Percentiles rank a stretch among this genome's conserved stretches.
phyloP scores from a whole-genome alignment of 192 early-diverging fungal genomes.

The Coemansia brasiliensis region DNA sequence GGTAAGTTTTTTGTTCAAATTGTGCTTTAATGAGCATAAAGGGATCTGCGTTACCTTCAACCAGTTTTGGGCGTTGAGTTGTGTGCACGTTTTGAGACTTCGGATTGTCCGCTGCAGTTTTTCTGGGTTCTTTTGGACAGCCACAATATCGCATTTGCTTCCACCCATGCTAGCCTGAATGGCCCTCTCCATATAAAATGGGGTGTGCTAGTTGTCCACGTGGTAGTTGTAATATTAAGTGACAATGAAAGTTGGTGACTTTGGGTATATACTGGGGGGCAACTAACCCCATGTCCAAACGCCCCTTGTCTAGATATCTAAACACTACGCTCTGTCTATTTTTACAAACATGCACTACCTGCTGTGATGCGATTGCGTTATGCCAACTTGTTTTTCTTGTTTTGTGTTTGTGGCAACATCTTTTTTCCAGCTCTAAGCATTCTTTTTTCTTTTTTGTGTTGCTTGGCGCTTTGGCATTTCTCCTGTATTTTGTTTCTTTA shows the following conservation, averaged over 20 bases:
- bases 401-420: not conserved
- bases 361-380: constrained; percentile 1
- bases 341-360: constrained; percentile 7
- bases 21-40: not conserved
- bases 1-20: constrained; percentile 1
- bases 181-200: no score
- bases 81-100: no score
- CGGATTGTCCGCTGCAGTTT: no score
- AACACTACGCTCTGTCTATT: constrained; percentile 1
- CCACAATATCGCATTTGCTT: no score
- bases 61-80: no score
- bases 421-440: not conserved
- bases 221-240: constrained; percentile 1
- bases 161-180: no score
- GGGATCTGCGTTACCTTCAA: constrained; percentile 2
- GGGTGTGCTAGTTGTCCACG: no score
- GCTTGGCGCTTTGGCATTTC: constrained; percentile 7
- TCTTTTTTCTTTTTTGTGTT: not conserved
- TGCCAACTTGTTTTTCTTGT: constrained; percentile 5
- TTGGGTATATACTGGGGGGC: not conserved
- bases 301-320: no score
- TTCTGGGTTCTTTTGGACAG: no score
- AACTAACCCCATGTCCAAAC: not conserved
- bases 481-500: not conserved
- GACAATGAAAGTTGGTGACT: constrained; percentile 1